Percentiles rank a stretch among this genome's conserved stretches.
Conservation (phyloP, 2,329 filamentous ascomycete genomes). For the Penicillium oxalicum region DNA sequence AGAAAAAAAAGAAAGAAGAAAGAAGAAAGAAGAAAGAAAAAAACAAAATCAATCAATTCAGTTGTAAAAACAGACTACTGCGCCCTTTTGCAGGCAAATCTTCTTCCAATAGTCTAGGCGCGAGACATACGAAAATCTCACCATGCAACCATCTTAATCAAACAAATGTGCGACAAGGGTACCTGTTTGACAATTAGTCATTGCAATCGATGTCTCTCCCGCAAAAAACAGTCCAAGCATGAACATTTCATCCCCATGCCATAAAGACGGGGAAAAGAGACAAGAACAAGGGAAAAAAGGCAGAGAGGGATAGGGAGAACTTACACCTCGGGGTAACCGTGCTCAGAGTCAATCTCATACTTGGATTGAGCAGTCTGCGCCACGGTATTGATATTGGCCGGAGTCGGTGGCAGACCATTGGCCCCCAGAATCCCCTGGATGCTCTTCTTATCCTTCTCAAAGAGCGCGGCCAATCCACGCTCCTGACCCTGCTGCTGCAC, state of each 20-base stretch:
- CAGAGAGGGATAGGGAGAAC: conserved; percentile 32
- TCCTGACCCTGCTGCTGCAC: conserved; percentile 69
- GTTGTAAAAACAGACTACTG: neutral
- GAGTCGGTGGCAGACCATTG: conserved; percentile 79
- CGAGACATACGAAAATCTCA: neutral
- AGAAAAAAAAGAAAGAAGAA: no score
- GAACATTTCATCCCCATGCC: no score
- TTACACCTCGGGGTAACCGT: conserved; percentile 65
- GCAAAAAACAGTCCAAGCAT: no score
- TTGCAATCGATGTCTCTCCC: no score
- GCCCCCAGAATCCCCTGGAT: conserved; percentile 61
- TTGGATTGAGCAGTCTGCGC: conserved; percentile 36
- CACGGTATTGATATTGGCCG: conserved; percentile 59
- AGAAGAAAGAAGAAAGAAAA: no score
- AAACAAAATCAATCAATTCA: no score
- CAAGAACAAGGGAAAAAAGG: neutral
- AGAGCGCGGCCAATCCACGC: conserved; percentile 64
- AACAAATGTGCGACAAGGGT: conserved; percentile 43
- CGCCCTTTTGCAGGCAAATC: neutral
- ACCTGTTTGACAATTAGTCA: conserved; percentile 26
- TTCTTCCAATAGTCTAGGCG: conserved; percentile 2
- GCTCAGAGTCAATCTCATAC: conserved; percentile 60
- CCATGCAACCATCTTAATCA: conserved; percentile 20
- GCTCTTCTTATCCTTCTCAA: conserved; percentile 58
- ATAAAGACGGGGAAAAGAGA: neutral